Evolutionary conservation across 371 early-diverging fungal genomes (phyloP), one percentile per base, ranked within the genome.

Genomic region (Blastocladiella emersonii): DNA sequence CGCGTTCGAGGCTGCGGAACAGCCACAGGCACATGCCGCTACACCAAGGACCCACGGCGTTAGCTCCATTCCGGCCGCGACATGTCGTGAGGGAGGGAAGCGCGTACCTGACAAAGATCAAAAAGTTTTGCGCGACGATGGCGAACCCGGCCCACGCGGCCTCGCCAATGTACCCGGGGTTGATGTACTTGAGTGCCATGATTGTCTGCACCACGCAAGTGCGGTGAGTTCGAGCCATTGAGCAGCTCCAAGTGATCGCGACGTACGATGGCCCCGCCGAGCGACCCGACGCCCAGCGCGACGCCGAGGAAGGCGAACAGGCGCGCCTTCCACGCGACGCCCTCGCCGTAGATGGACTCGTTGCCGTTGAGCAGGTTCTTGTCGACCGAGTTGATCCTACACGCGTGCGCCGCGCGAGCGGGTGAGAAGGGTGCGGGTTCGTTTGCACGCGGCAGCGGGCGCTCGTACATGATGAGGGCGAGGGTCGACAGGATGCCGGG

Each of bases 321-420:
- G 12, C 76, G 67, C 3, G 78, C 78, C 63, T 76, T 78, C 56
- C 64, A 66, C 5, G 75, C 78, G 21, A 76, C 72, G 57, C 68
- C 64, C 0, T 21, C 12, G 15, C 68, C 69, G 56, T 63, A 74
- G 6, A 57, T 49, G 45, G 61, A 68, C 48, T 73, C 75, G 53
- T 70, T 71, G 1, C 71, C 76, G 61, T 64, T 72, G 27, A 78
- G 66, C 37, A 65, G 71, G 25, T 71, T 70, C 34, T 69, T 71
- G 63, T 76, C 74, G 56, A 78, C 75, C 44, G 75, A 63, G 62
- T 78, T 78, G 21, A 78, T 73, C 55, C 74, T 74, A n/a, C n/a
- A n/a, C n/a, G n/a, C n/a, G 55, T 37, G 5, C 13, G 5, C 13
- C 13, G 5, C 13, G 5, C 13, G 39, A 7, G 5, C 39, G 13